Base-by-base conservation (phyloP, 805 yeast species). In the Candida tibetensis region DNA sequence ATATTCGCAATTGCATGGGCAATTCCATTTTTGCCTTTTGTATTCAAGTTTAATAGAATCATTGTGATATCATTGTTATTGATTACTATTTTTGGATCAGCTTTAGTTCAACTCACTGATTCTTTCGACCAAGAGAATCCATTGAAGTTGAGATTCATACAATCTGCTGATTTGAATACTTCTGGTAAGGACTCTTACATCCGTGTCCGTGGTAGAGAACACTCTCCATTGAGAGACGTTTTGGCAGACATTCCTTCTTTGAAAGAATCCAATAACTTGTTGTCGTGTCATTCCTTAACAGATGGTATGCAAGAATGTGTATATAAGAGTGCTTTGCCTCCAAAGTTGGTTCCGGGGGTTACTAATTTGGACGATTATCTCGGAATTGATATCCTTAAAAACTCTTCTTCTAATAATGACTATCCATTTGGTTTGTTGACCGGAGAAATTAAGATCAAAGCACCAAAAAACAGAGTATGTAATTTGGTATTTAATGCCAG, bases 121-220 rank as follows among this genome's bases (percentile, higher is more conserved):
- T 85, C 96, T n/a, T 86, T 82, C 55, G 75, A 81, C 21, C 64
- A 68, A 17, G 51, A 60, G 4, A 66, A 75, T 23, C 96, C 96
- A 4, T 56, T 87, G 57, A 89, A 87, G 55, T 64, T 86, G 40
- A 69, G 90, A 45, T 83, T 84, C 51, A 62, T 79, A 25, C 90
- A 89, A 58, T 62, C 66, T 2, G 67, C 83, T 36, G 75, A 84
- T 46, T 57, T 82, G 40, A 53, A 62, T 26, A 42, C 45, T 13
- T 41, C 60, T 1, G 40, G 51, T 2, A 39, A 42, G 1, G 51
- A 52, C 3, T 60, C 80, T 12, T 52, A 50, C 21, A 79, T 78
- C 14, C 60, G 58, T 17, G 71, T 80, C 0, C 61, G 43, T 44
- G 85, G 84, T 4, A 71, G 82, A 46, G 58, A 60, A 15, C 79